Evolutionary conservation across 352 stramenopile species (phyloP).

Genomic region (Phytophthora lateralis): DNA sequence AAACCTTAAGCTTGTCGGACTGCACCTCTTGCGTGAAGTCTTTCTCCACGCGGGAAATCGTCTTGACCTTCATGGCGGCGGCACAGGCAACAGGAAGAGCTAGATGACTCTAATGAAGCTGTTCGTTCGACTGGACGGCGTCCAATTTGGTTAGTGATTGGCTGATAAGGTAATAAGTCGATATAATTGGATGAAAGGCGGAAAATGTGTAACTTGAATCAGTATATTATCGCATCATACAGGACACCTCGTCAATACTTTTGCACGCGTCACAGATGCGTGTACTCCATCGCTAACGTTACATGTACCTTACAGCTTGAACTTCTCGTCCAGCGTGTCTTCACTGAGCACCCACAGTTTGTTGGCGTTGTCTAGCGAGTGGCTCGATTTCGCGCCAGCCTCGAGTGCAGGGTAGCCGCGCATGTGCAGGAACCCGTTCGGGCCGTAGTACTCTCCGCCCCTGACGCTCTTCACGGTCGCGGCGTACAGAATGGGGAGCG

Average conservation of each 20-base stretch:
- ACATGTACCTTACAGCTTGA: slow-evolving; percentile 35
- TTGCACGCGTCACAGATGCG: slow-evolving; percentile 11
- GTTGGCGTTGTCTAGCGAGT: slow-evolving; percentile 40
- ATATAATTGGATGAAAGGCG: slow-evolving; percentile 16
- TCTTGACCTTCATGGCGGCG: slow-evolving; percentile 98
- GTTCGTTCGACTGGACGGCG: slow-evolving; percentile 37
- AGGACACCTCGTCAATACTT: slow-evolving; percentile 27
- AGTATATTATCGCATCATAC: slow-evolving; percentile 4
- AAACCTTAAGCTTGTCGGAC: slow-evolving; percentile 94
- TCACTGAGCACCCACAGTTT: slow-evolving; percentile 65
- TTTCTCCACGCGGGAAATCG: slow-evolving; percentile 95
- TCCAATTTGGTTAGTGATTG: slow-evolving; percentile 22
- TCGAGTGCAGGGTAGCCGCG: slow-evolving; percentile 54
- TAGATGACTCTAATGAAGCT: slow-evolving; percentile 23
- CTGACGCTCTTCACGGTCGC: slow-evolving; percentile 45
- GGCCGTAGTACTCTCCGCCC: slow-evolving; percentile 59
- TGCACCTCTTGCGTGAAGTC: slow-evolving; percentile 94
- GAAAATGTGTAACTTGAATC: slow-evolving; percentile 2
- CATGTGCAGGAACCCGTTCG: slow-evolving; percentile 45
- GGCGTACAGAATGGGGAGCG: slow-evolving; percentile 60
- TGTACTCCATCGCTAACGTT: neutral
- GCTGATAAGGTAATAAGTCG: neutral
- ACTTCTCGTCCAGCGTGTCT: slow-evolving; percentile 38
- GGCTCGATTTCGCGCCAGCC: slow-evolving; percentile 37
- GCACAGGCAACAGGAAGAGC: neutral